Conservation (phyloP, 306 rosid genomes). For the Castanea mollissima region DNA sequence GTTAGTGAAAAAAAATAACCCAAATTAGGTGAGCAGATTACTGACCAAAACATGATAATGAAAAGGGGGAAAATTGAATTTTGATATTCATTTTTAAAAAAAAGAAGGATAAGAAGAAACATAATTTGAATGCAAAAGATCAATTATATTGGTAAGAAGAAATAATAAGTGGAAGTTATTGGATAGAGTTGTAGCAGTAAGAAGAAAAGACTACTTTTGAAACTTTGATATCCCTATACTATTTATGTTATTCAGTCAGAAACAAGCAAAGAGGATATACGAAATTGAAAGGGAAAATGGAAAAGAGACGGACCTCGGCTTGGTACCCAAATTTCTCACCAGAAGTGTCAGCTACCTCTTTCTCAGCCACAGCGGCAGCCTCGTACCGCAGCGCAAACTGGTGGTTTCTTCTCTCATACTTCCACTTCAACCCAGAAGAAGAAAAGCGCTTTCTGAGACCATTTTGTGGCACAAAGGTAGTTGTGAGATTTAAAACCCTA, state of each 20-base stretch:
- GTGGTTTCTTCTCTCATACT: conserved; percentile 35
- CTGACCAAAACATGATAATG: background rate
- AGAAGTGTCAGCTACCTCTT: conserved; percentile 58
- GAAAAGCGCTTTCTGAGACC: conserved; percentile 36
- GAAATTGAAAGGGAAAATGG: background rate
- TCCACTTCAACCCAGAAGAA: conserved; percentile 53
- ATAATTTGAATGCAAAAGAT: background rate
- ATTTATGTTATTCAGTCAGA: background rate
- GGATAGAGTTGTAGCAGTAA: background rate
- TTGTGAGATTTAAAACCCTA: conserved; percentile 35
- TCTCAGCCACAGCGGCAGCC: conserved; percentile 81
- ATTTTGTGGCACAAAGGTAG: conserved; percentile 53
- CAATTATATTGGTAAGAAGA: background rate
- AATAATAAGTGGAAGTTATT: background rate
- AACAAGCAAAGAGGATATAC: background rate
- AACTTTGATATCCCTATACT: background rate
- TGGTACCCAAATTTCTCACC: conserved; percentile 93
- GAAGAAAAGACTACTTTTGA: background rate
- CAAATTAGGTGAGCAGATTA: background rate
- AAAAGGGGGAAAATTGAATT: background rate
- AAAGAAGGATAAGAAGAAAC: background rate
- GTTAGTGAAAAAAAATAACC: background rate
- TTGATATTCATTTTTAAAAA: background rate
- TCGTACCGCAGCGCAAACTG: conserved; percentile 61
- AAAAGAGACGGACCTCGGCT: conserved; percentile 75